phyloP scores from a whole-genome alignment of 2,329 filamentous ascomycete genomes.

The Alternaria tenuissima region DNA sequence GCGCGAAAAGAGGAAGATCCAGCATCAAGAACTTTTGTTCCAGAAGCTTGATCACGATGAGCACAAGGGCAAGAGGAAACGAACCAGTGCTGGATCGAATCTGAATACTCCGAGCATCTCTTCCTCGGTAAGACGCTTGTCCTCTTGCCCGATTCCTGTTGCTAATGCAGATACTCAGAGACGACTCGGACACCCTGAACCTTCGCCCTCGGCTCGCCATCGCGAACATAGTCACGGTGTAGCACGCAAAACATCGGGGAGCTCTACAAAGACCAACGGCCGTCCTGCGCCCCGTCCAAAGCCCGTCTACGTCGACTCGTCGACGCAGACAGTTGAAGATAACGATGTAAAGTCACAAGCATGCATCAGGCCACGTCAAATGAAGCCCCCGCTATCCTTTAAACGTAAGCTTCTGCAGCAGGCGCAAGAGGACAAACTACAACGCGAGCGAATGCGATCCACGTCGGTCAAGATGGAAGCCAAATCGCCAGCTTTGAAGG shows the following conservation, averaged over 20 bases:
- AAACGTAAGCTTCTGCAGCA: constrained; percentile 50
- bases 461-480: constrained; percentile 46
- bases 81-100: constrained; percentile 63
- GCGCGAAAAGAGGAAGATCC: constrained; percentile 69
- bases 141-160: constrained; percentile 17
- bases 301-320: constrained; percentile 45
- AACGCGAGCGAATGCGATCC: constrained; percentile 49
- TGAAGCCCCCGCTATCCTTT: constrained; percentile 47
- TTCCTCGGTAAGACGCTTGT: constrained; percentile 50
- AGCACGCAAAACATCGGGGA: constrained; percentile 46
- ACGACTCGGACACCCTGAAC: constrained; percentile 48
- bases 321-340: constrained; percentile 45
- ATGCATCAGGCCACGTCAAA: constrained; percentile 27
- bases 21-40: constrained; percentile 69
- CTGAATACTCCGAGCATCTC: constrained; percentile 60
- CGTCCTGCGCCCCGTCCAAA: constrained; percentile 38
- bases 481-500: constrained; percentile 43
- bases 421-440: constrained; percentile 48
- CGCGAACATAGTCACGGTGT: constrained; percentile 48
- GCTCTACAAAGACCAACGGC: constrained; percentile 52
- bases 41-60: constrained; percentile 67
- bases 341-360: constrained; percentile 14
- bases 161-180: constrained; percentile 44
- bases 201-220: constrained; percentile 46
- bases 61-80: constrained; percentile 62